Base-by-base conservation (phyloP, 208 protist genomes). In the Acanthamoeba sp. region DNA sequence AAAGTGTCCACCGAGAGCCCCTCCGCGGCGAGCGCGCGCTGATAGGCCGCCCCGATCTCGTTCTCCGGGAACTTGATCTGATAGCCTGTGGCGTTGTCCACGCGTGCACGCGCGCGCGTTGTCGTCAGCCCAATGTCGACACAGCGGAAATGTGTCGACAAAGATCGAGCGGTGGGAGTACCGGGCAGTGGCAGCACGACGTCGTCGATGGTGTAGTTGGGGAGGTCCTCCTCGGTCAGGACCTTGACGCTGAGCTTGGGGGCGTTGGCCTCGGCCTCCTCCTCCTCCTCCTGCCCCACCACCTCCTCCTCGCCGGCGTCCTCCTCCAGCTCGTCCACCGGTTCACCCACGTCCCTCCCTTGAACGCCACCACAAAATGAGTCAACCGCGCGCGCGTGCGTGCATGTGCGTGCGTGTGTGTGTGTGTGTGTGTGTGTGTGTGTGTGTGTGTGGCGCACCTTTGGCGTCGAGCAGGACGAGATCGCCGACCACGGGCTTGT, bases 121-220 rank as follows among this genome's bases (percentile, higher is more conserved):
- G 78, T 10, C 22, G 42, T 36, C 4, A 20, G n/a, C 22, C 12
- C 10, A 18, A 34, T 6, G 36, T 2, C n/a, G 27, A n/a, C n/a
- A n/a, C n/a, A n/a, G n/a, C n/a, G n/a, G n/a, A n/a, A n/a, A n/a
- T n/a, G n/a, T n/a, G n/a, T n/a, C n/a, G n/a, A n/a, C n/a, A n/a
- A n/a, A n/a, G n/a, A n/a, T n/a, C n/a, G n/a, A n/a, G n/a, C n/a
- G n/a, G n/a, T n/a, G n/a, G n/a, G n/a, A n/a, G n/a, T 91, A 91
- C 85, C 85, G 22, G 89, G 89, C 3, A 93, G 66, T 22, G 89
- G 89, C 66, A 93, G 50, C 22, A 93, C 89, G 48, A 93, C 89
- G 64, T 93, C 89, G 80, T 82, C 3, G 34, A 93, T 93, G 20
- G 89, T 82, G 34, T 93, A 93, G 34, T 93, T 73, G 42, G 57